phyloP scores from a whole-genome alignment of 2,329 filamentous ascomycete species.

The Microcyclospora pomicola region DNA sequence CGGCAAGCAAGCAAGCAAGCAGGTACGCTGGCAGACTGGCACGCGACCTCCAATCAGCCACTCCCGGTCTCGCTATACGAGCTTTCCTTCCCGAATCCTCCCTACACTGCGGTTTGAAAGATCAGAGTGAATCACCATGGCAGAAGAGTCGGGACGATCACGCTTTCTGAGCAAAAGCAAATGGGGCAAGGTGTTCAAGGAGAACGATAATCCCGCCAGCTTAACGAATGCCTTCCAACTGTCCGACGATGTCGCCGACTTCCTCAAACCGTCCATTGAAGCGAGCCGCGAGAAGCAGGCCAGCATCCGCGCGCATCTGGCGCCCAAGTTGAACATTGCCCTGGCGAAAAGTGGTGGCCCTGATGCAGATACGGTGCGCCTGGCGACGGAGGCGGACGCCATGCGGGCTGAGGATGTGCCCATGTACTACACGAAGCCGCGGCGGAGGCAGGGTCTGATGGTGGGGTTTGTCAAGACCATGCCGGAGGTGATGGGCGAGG shows the following conservation, averaged over 20 bases:
- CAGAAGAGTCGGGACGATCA: constrained; percentile 4
- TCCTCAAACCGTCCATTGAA: constrained; percentile 41
- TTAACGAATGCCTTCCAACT: constrained; percentile 14
- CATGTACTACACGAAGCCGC: constrained; percentile 20
- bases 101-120: no score
- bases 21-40: no score
- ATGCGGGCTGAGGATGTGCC: neutral
- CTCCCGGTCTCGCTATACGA: no score
- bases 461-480: constrained; percentile 61
- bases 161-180: constrained; percentile 19
- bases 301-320: constrained; percentile 14
- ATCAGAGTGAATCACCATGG: no score
- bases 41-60: no score
- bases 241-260: constrained; percentile 41
- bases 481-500: constrained; percentile 78
- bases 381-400: constrained; percentile 2
- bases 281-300: constrained; percentile 24
- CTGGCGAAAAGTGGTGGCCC: constrained; percentile 37
- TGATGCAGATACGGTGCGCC: constrained; percentile 22
- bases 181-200: constrained; percentile 21
- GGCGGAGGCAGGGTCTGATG: constrained; percentile 50
- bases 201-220: constrained; percentile 5
- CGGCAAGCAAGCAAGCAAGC: no score
- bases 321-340: constrained; percentile 35
- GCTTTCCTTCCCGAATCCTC: no score